A percentile compares a stretch with the other conserved stretches of the same genome.
Evolutionary conservation across 2,329 filamentous ascomycete species (phyloP).

Genomic region (Aspergillus fijiensis): DNA sequence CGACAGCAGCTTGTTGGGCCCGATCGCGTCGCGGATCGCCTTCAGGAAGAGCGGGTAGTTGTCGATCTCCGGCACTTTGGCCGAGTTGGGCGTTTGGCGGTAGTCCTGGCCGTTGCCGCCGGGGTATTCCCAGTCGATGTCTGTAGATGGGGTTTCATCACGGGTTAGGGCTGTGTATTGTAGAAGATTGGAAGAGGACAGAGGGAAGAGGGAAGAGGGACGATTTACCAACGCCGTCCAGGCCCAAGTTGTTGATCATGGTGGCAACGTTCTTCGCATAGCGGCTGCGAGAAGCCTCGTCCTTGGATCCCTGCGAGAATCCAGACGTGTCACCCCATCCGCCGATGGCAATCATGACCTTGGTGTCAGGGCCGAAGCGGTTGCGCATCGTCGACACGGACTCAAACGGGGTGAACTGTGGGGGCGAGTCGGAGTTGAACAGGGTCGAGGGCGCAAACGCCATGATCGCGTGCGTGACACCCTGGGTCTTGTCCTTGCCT

Average conservation of each 20-base stretch:
- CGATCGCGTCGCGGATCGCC: constrained; percentile 59
- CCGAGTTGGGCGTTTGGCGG: constrained; percentile 58
- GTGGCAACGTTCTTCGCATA: constrained; percentile 65
- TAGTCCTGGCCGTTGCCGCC: constrained; percentile 69
- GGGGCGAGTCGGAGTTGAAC: constrained; percentile 49
- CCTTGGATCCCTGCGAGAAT: constrained; percentile 58
- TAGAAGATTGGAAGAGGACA: too few relatives aligned
- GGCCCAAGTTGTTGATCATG: constrained; percentile 62
- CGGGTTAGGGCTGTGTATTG: constrained; percentile 11
- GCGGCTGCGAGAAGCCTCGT: constrained; percentile 51
- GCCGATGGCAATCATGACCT: constrained; percentile 69
- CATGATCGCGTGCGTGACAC: constrained; percentile 57
- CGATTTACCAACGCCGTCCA: constrained; percentile 61
- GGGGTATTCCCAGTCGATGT: constrained; percentile 67
- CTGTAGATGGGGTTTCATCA: constrained; percentile 31
- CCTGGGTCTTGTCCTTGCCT: constrained; percentile 33
- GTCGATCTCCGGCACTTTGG: constrained; percentile 60
- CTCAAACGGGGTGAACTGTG: constrained; percentile 55
- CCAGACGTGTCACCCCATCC: constrained; percentile 71
- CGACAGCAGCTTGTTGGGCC: constrained; percentile 60
- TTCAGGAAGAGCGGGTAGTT: constrained; percentile 62
- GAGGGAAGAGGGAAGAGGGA: background rate
- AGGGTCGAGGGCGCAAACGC: constrained; percentile 54
- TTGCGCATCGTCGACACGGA: constrained; percentile 52
- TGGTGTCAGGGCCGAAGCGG: constrained; percentile 56